Percentiles rank a stretch among this genome's conserved stretches.
Evolutionary conservation across 768 basidiomycete species (phyloP).

Genomic region (Amanita thiersii): DNA sequence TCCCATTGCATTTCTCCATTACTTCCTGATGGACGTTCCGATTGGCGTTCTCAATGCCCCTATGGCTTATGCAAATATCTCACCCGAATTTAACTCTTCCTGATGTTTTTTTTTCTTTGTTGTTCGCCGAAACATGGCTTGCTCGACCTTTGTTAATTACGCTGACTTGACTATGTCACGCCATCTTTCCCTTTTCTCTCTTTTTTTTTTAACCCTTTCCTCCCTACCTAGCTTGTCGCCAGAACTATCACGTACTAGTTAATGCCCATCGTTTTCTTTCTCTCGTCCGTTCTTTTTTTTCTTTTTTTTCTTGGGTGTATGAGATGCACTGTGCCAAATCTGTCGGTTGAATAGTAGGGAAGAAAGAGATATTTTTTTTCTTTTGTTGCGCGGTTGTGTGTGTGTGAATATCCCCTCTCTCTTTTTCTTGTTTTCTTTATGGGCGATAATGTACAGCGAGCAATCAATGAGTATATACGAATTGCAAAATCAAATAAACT

Average conservation of each 20-base stretch:
- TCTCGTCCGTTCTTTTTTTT: too few relatives aligned
- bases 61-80: constrained; percentile 3
- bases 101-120: too few relatives aligned
- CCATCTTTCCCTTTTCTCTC: constrained; percentile 14
- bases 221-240: neutral
- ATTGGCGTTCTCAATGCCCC: constrained; percentile 1
- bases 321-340: constrained; percentile 3
- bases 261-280: too few relatives aligned
- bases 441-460: too few relatives aligned
- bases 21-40: constrained; percentile 1
- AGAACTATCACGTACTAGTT: neutral
- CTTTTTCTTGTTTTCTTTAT: too few relatives aligned
- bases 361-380: neutral
- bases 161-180: constrained; percentile 7
- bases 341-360: neutral
- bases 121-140: too few relatives aligned
- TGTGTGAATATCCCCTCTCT: too few relatives aligned
- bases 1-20: constrained; percentile 3
- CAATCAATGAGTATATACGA: too few relatives aligned
- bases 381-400: too few relatives aligned
- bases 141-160: too few relatives aligned
- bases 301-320: constrained; percentile 2
- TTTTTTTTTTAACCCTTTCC: neutral
- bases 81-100: too few relatives aligned
- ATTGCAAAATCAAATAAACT: too few relatives aligned